Percentiles rank a stretch among this genome's conserved stretches.
These are phyloP conservation scores for Tubosaeta sp. DNA, from an alignment of 768 basidiomycete species.

Conservation along the genomic window DNA sequence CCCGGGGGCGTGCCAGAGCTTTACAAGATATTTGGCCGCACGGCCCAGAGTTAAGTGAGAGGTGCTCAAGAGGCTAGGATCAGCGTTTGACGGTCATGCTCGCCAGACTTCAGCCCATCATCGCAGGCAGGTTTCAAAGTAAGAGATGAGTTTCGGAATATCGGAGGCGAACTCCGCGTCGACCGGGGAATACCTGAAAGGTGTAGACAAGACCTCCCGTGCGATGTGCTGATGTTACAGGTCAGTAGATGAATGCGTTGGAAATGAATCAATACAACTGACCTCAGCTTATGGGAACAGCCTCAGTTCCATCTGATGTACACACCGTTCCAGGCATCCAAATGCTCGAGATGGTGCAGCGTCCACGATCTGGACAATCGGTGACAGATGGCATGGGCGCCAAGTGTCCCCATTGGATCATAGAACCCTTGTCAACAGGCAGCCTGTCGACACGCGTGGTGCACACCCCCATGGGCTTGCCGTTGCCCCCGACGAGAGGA, in stretches of 20 bases:
- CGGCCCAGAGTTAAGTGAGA: constrained; percentile 31
- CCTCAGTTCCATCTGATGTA: too few species aligned
- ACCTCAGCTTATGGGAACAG: too few species aligned
- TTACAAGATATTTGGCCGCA: constrained; percentile 26
- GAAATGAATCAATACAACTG: too few species aligned
- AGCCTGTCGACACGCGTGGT: too few species aligned
- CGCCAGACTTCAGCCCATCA: constrained; percentile 25
- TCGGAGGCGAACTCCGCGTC: background rate
- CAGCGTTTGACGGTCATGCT: constrained; percentile 35
- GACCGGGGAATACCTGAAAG: constrained; percentile 7
- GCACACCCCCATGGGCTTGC: too few species aligned
- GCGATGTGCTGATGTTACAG: constrained; percentile 19
- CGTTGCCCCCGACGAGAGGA: background rate
- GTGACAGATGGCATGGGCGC: too few species aligned
- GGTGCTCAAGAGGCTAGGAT: too few species aligned
- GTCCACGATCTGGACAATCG: too few species aligned
- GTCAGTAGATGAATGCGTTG: background rate
- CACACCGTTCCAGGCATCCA: too few species aligned
- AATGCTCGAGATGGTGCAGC: too few species aligned
- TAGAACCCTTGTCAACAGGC: too few species aligned
- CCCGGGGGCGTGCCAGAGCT: constrained; percentile 5
- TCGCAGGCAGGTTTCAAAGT: constrained; percentile 15
- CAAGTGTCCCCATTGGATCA: too few species aligned
- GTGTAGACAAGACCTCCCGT: constrained; percentile 3
- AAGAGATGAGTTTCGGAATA: constrained; percentile 9